Base-by-base conservation (phyloP, 2,329 filamentous ascomycete species). In the Fusarium phyllophilum region DNA sequence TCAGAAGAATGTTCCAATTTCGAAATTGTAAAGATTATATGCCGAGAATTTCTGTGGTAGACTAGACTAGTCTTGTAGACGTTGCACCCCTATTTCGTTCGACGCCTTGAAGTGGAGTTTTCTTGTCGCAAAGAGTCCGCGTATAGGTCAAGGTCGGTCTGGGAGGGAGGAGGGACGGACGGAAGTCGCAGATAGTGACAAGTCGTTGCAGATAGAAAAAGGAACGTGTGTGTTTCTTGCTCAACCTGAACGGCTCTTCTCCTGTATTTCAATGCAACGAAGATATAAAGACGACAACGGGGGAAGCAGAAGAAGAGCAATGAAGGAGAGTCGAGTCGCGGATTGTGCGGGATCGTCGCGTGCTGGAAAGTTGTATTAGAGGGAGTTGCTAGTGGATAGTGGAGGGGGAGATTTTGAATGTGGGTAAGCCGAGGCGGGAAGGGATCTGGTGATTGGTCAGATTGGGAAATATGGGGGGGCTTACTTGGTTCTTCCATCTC, bases 281-380 rank as follows among this genome's bases (percentile, higher is more conserved):
- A 63, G 33, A 38, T 24, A 72, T 33, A 31, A 44, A 52, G 38
- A 57, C 45, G 41, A 22, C 24, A 54, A 38, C 12, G 33, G 41
- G 41, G 45, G 26, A 63, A 41, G 26, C 31, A 55, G 26, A 57
- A 52, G 39, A 44, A 36, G 33, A 60, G 44, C 38, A 42, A 45
- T 34, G 26, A 46, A 39, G 41, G 17, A 66, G 49, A 58, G 36
- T 12, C 36, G 18, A 29, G 36, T 66, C 44, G 36, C 72, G 72
- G 72, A 57, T 74, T 73, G 62, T 68, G 70, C 71, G 71, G 70
- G 70, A 73, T 73, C 69, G 69, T 72, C 63, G 69, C 51, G 52
- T 68, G 63, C 52, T 39, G 29, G 26, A 67, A 61, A 52, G 46
- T 71, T 73, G 71, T 65, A 74, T 69, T 60, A 72, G 72, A 72